Conservation (phyloP, 2,329 filamentous ascomycete species). For the Scedosporium boydii region DNA sequence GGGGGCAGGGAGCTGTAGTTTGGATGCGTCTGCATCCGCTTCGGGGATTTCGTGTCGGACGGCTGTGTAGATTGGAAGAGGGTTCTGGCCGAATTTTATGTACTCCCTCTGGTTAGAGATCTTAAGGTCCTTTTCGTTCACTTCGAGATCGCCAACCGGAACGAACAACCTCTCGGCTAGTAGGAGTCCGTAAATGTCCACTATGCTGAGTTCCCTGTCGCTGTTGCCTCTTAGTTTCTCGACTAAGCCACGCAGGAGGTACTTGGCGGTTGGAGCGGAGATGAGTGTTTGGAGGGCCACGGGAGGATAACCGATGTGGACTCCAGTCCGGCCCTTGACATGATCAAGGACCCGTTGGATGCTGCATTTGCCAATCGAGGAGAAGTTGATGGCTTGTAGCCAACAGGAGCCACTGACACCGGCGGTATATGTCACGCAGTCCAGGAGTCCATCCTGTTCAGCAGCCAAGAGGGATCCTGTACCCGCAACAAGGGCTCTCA, state of each 20-base stretch:
- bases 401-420: slow-evolving; percentile 95
- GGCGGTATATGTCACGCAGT: slow-evolving; percentile 89
- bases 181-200: slow-evolving; percentile 85
- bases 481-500: slow-evolving; percentile 83
- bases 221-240: slow-evolving; percentile 84
- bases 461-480: slow-evolving; percentile 76
- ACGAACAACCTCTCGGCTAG: slow-evolving; percentile 78
- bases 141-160: slow-evolving; percentile 61
- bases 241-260: slow-evolving; percentile 75
- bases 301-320: slow-evolving; percentile 90
- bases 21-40: slow-evolving; percentile 10
- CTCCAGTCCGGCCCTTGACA: slow-evolving; percentile 71
- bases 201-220: slow-evolving; percentile 71
- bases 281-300: slow-evolving; percentile 71
- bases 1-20: neutral
- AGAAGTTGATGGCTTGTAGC: slow-evolving; percentile 83
- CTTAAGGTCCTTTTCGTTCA: slow-evolving; percentile 68
- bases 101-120: slow-evolving; percentile 77
- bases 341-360: slow-evolving; percentile 69
- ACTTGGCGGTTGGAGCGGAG: slow-evolving; percentile 89
- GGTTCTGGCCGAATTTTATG: slow-evolving; percentile 68
- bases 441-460: slow-evolving; percentile 79
- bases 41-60: slow-evolving; percentile 91
- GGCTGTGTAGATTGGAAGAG: slow-evolving; percentile 89
- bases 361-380: slow-evolving; percentile 60